A percentile compares a stretch with the other conserved stretches of the same genome.
These are phyloP conservation scores for Plasmodium falciparum DNA, from an alignment of 169 alveolate species.

Conservation along the genomic window DNA sequence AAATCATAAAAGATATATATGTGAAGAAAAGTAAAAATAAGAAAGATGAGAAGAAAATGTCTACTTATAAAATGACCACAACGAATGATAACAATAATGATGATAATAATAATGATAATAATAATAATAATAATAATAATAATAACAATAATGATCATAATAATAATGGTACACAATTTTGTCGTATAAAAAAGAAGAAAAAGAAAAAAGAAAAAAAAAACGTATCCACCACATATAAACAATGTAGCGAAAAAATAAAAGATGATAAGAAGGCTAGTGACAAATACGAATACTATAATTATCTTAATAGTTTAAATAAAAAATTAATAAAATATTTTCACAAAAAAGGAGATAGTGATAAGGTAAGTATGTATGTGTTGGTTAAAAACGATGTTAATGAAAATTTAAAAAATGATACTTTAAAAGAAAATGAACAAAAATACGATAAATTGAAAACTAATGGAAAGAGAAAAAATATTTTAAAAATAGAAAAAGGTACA, in stretches of 20 bases:
- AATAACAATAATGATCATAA: too few species aligned
- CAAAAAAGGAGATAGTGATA: slow-evolving; percentile 41
- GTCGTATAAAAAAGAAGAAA: background rate
- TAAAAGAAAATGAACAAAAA: background rate
- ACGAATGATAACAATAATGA: too few species aligned
- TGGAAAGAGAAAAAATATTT: slow-evolving; percentile 9
- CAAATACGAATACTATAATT: background rate
- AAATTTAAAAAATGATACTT: background rate
- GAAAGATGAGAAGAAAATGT: background rate
- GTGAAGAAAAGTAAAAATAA: slow-evolving; percentile 1
- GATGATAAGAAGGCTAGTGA: background rate
- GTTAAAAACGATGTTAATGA: slow-evolving; percentile 13
- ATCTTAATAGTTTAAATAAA: slow-evolving; percentile 32
- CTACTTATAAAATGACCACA: too few species aligned
- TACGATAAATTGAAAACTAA: background rate
- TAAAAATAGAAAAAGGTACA: slow-evolving; percentile 31
- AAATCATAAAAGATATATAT: slow-evolving; percentile 23
- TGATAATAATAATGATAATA: too few species aligned
- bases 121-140: too few species aligned
- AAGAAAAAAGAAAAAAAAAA: slow-evolving; percentile 7
- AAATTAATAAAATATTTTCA: slow-evolving; percentile 57
- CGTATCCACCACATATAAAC: background rate
- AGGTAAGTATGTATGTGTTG: slow-evolving; percentile 34
- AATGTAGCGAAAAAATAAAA: background rate
- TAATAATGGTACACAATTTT: background rate